Base-by-base conservation (phyloP, 192 early-diverging fungal species). In the Coemansia sp. region DNA sequence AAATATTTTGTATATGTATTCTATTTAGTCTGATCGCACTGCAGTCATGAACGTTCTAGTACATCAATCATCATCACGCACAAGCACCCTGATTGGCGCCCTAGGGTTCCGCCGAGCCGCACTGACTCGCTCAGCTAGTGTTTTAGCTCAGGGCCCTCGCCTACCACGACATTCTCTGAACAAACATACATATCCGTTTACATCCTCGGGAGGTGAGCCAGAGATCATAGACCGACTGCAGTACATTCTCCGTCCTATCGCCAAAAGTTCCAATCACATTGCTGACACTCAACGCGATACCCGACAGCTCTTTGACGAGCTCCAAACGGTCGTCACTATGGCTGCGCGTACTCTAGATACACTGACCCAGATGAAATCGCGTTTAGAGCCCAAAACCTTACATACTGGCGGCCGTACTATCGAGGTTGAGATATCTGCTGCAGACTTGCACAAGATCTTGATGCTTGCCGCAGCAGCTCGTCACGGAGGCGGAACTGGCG, bases 171-270 rank as follows among this genome's bases (percentile, higher is more conserved):
- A 5, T 38, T 38, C 42, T 22, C 20, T 20, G 20, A 7, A 51
- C 20, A 51, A 20, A 10, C 49, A 22, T 20, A 9, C 49, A 10
- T 51, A 51, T 10, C 49, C 49, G 49, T 51, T 7, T 22, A 20
- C 49, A 51, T 22, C 54, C 27, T 31, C 27, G 2, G 29, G 29
- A 27, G 54, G 54, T n/a, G 54, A 31, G 27, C 54, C 54, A 27
- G 40, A n/a, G 54, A 57, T 68, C 12, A 65, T 79, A 43, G 73
- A 80, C 22, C 72, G 68, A 12, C 43, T 80, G 12, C 78, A 80
- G 52, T 80, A 66, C 55, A 80, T 80, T 36, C 55, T 76, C 24
- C 54, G 29, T 5, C 54, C 54, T 11, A 55, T 31, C 54, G 36
- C 36, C 36, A 9, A 9, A 5, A 27, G 24, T n/a, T 12, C 54